Evolutionary conservation across 371 early-diverging fungal species (phyloP).

Genomic region (Mortierella sp.): DNA sequence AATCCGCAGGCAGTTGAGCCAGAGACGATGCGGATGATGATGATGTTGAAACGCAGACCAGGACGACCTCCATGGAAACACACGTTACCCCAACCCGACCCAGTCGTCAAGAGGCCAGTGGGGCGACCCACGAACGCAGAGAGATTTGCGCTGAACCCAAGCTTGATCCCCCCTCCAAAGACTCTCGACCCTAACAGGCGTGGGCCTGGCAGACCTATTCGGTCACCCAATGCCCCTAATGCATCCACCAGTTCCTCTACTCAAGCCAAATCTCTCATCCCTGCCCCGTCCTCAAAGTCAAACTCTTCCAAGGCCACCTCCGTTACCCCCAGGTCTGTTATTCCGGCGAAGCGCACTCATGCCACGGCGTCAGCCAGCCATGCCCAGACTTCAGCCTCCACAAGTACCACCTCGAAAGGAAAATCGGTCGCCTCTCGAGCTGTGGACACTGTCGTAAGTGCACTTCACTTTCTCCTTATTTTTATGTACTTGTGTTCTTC

Average conservation of each 20-base stretch:
- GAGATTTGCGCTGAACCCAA: slow-evolving; percentile 16
- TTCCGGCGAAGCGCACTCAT: slow-evolving; percentile 8
- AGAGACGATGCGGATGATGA: slow-evolving; percentile 4
- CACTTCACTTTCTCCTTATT: no score
- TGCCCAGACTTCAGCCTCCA: not conserved
- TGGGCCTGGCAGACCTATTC: slow-evolving; percentile 25
- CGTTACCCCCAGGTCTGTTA: not conserved
- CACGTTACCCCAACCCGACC: slow-evolving; percentile 1
- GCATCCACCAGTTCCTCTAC: slow-evolving; percentile 11
- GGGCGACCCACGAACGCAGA: slow-evolving; percentile 28
- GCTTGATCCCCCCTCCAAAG: slow-evolving; percentile 16
- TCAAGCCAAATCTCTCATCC: slow-evolving; percentile 10
- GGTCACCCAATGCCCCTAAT: not conserved
- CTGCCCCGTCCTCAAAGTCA: not conserved
- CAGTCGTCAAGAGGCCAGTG: slow-evolving; percentile 18
- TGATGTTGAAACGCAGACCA: slow-evolving; percentile 19
- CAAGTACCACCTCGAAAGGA: not conserved
- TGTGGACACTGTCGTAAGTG: not conserved
- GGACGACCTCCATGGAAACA: slow-evolving; percentile 29
- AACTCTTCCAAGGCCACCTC: not conserved
- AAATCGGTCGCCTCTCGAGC: not conserved
- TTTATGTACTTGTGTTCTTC: not conserved
- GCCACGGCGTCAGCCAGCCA: slow-evolving; percentile 4
- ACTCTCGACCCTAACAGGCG: slow-evolving; percentile 12
- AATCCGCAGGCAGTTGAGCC: not conserved